Percentiles rank a stretch among this genome's conserved stretches.
Evolutionary conservation across 805 yeast genomes (phyloP).

Genomic region (Lachancea fermentati): DNA sequence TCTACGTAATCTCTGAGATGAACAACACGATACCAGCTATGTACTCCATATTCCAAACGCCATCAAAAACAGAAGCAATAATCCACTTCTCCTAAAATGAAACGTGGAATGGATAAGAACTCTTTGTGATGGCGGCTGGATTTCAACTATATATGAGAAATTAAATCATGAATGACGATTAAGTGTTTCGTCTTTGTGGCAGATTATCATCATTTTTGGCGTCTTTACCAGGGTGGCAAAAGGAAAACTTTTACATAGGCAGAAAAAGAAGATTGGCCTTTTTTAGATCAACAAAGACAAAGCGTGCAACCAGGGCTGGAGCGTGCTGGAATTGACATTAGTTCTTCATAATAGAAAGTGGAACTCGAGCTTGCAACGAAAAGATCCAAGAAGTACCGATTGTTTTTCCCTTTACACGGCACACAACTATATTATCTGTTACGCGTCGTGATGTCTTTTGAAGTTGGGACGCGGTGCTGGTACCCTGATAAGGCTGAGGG

Average conservation of each 20-base stretch:
- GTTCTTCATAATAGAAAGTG: not conserved
- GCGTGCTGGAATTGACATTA: not conserved
- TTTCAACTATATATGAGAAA: too few species aligned
- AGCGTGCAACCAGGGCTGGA: not conserved
- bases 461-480: conserved; percentile 70
- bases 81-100: too few species aligned
- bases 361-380: not conserved
- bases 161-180: not conserved
- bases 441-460: conserved; percentile 33
- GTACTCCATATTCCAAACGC: too few species aligned
- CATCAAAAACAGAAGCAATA: too few species aligned
- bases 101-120: too few species aligned
- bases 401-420: not conserved
- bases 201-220: not conserved
- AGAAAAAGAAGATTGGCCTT: not conserved
- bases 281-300: not conserved
- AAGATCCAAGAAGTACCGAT: not conserved
- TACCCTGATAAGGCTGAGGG: conserved; percentile 63
- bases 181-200: not conserved
- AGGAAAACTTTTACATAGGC: not conserved
- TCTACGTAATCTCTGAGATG: too few species aligned
- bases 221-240: not conserved
- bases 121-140: too few species aligned
- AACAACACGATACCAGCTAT: too few species aligned
- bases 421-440: not conserved